phyloP scores from a whole-genome alignment of 257 asterid genomes.

The Nicotiana knightiana region DNA sequence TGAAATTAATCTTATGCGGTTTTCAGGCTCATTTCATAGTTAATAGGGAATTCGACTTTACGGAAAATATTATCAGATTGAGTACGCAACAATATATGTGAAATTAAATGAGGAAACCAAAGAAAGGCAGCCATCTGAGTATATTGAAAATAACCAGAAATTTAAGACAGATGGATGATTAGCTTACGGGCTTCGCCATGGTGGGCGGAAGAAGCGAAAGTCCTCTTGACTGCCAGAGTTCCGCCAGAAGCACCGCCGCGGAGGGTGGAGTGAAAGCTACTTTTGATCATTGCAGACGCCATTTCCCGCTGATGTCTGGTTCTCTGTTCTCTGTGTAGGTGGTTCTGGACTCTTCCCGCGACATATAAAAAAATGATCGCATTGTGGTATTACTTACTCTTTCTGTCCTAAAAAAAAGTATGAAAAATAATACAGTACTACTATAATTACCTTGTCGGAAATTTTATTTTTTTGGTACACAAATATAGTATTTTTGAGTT shows the following conservation, averaged over 20 bases:
- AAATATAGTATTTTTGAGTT: no score
- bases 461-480: no score
- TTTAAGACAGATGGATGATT: neutral
- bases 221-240: conserved; percentile 39
- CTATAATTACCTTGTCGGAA: no score
- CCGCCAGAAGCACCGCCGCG: conserved; percentile 51
- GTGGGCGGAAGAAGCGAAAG: conserved; percentile 50
- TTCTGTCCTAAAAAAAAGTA: no score
- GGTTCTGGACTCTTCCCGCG: neutral
- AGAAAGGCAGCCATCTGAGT: neutral
- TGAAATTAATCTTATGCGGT: neutral
- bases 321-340: neutral
- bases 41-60: neutral
- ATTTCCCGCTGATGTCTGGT: conserved; percentile 16
- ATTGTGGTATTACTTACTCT: no score
- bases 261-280: conserved; percentile 63
- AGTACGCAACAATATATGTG: neutral
- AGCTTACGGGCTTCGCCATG: conserved; percentile 72
- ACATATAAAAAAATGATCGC: neutral
- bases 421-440: no score
- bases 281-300: conserved; percentile 78
- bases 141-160: neutral
- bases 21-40: neutral
- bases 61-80: neutral
- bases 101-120: neutral